Percentiles rank a stretch among this genome's conserved stretches.
These are phyloP conservation scores for Dothideomycetes sp. DNA, from an alignment of 2,329 filamentous ascomycete species.

Conservation along the genomic window DNA sequence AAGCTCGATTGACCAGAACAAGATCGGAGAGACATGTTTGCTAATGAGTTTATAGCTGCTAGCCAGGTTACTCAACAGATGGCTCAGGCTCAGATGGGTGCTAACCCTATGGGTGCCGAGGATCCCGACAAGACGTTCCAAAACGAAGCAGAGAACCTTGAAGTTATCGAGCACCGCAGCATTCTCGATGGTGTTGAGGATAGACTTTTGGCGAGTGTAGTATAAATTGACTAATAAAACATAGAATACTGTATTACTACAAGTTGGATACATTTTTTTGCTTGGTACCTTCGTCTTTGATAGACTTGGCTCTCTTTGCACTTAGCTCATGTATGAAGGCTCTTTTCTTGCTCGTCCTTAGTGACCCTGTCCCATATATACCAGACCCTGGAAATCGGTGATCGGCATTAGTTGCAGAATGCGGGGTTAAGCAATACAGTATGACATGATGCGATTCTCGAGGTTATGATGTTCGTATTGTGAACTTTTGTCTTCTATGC, in stretches of 20 bases:
- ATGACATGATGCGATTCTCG: slow-evolving; percentile 10
- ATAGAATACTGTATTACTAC: neutral
- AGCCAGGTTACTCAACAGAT: slow-evolving; percentile 84
- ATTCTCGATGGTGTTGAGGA: slow-evolving; percentile 83
- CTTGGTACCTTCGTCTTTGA: too few species aligned
- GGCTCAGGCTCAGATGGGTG: slow-evolving; percentile 54
- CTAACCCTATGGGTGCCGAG: slow-evolving; percentile 66
- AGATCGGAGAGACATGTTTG: neutral
- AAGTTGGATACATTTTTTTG: too few species aligned
- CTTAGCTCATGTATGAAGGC: too few species aligned
- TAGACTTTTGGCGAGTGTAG: slow-evolving; percentile 54
- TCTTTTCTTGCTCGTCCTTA: too few species aligned
- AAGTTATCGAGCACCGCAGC: slow-evolving; percentile 88
- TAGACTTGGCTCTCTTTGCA: too few species aligned
- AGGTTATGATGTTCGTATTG: neutral
- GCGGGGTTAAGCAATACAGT: too few species aligned
- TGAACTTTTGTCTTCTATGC: neutral
- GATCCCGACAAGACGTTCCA: slow-evolving; percentile 94
- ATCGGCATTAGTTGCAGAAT: too few species aligned
- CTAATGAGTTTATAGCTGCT: slow-evolving; percentile 52
- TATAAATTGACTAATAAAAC: slow-evolving; percentile 1
- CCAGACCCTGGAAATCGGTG: too few species aligned
- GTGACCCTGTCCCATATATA: too few species aligned
- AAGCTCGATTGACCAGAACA: slow-evolving; percentile 20
- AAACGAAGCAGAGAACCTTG: slow-evolving; percentile 87